A percentile compares a stretch with the other conserved stretches of the same genome.
phyloP scores from a whole-genome alignment of 768 basidiomycete species.

The Kwoniella mangroviensis region DNA sequence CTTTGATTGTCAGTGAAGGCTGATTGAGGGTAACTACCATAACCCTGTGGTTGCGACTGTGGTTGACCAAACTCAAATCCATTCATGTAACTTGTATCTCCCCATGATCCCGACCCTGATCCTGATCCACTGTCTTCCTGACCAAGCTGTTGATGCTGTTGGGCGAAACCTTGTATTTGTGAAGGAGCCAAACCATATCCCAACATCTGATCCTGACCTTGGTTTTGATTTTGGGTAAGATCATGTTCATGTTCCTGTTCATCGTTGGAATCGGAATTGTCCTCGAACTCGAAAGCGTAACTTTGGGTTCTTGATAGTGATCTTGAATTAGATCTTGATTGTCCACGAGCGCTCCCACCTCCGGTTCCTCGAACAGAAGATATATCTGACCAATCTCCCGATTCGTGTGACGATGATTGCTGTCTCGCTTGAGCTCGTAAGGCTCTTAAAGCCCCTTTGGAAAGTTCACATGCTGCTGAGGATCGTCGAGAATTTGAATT shows the following conservation, averaged over 20 bases:
- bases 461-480: conserved; percentile 39
- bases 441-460: conserved; percentile 49
- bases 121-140: neutral
- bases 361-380: conserved; percentile 11
- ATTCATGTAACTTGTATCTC: neutral
- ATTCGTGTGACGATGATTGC: conserved; percentile 19
- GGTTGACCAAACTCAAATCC: neutral
- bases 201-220: neutral
- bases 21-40: neutral
- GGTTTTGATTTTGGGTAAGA: neutral
- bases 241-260: neutral
- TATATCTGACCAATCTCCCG: conserved; percentile 40
- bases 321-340: neutral
- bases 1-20: too few species aligned
- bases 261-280: neutral
- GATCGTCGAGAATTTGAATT: conserved; percentile 12
- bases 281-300: conserved; percentile 3
- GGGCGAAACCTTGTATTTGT: conserved; percentile 8
- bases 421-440: conserved; percentile 44
- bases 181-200: conserved; percentile 19
- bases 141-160: neutral
- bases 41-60: neutral
- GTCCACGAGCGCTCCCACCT: too few species aligned
- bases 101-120: neutral
- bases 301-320: neutral